Conservation (phyloP, 371 early-diverging fungal species). For the Saksenaea vasiformis region DNA sequence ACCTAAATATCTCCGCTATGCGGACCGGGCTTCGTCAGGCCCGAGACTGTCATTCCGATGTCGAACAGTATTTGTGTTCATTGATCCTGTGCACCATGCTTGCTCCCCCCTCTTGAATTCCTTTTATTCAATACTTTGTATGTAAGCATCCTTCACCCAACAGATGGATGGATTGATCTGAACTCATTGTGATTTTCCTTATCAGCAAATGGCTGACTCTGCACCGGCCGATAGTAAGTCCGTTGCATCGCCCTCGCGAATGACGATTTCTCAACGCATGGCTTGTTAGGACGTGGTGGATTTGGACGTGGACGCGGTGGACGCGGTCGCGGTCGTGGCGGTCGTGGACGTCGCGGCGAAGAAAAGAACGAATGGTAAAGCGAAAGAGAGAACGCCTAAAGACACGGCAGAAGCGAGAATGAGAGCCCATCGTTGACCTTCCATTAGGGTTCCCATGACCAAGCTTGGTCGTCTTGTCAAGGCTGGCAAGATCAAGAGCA, state of each 20-base stretch:
- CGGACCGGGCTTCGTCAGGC: background rate
- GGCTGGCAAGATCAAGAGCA: constrained; percentile 90
- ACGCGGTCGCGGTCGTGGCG: constrained; percentile 73
- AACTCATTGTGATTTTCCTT: background rate
- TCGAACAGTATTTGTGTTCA: constrained; percentile 4
- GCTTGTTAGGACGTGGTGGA: constrained; percentile 62
- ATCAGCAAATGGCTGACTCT: constrained; percentile 55
- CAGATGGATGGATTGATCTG: constrained; percentile 1
- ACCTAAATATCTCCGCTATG: background rate
- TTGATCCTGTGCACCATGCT: background rate
- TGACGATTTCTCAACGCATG: constrained; percentile 6
- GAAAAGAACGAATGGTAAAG: constrained; percentile 75
- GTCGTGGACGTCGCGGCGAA: constrained; percentile 71
- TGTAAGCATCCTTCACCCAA: background rate
- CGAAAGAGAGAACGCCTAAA: background rate
- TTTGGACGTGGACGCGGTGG: constrained; percentile 84
- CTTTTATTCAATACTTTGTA: constrained; percentile 5
- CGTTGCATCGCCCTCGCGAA: background rate
- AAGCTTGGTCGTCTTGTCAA: constrained; percentile 97
- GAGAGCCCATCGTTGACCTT: background rate
- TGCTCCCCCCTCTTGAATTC: constrained; percentile 4
- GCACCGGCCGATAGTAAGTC: constrained; percentile 57
- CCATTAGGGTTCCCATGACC: constrained; percentile 86
- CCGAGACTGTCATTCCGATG: background rate
- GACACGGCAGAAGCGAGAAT: background rate